Base-by-base conservation (phyloP, 208 protist species). In the Wallacemonas sp. region DNA sequence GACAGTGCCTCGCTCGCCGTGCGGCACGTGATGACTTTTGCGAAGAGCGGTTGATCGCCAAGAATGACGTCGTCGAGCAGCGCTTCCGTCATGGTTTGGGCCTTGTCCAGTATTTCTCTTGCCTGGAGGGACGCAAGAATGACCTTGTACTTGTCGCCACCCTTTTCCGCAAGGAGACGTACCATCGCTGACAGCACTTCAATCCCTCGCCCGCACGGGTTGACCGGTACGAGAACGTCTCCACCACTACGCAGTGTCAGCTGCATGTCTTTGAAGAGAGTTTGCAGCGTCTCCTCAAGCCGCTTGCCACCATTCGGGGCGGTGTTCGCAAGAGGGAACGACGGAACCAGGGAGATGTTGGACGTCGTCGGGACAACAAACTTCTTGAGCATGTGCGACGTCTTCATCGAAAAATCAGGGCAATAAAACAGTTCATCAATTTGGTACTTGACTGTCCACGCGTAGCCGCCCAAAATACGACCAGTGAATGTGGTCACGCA, bases 401-500 rank as follows among this genome's bases (percentile, higher is more conserved):
- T 77, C 49, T 86, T 86, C 27, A 88, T 51, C 2, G 91, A 88
- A 62, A 84, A 94, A 62, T 94, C 91, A 1, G 88, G 87, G 72
- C 91, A 94, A 77, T 96, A 96, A 53, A 96, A 84, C 22, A 96
- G 58, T 56, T 93, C 84, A 56, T 96, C 91, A 65, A 93, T 93
- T 66, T 96, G 88, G 66, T 93, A 93, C 62, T 83, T 89, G 51
- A 96, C 79, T 21, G 72, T 72, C 88, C 91, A 96, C 49, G 71
- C 77, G 66, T 90, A 80, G 34, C 82, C 79, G 14, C 91, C 91
- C 26, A 94, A 76, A 74, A 93, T 86, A 26, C 91, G 79, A 17
- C 82, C 83, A 0, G 81, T 67, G 55, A 92, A 93, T 46, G 88
- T 63, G 0, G 88, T 71, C 44, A 55, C 63, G 58, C 88, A 94